These are phyloP conservation scores for Mycena sp. DNA, from an alignment of 1,284 basidiomycete genomes.

Conservation along the genomic window DNA sequence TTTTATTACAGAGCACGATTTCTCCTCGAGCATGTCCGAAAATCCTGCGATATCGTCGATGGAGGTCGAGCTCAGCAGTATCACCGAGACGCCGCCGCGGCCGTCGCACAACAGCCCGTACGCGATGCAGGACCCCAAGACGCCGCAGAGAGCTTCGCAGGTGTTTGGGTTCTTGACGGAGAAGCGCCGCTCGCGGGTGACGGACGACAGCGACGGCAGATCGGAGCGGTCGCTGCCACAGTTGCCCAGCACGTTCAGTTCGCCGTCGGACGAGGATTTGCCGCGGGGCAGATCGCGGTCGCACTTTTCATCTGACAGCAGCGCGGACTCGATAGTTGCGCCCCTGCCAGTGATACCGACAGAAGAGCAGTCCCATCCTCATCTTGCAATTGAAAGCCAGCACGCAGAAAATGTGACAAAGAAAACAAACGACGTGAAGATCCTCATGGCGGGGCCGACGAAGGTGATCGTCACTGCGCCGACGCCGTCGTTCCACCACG, in stretches of 20 bases:
- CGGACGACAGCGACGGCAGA: conserved; percentile 39
- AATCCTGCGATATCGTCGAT: conserved; percentile 72
- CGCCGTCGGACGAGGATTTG: conserved; percentile 39
- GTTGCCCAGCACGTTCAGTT: conserved; percentile 48
- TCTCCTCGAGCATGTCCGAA: conserved; percentile 54
- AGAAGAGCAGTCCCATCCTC: conserved; percentile 4
- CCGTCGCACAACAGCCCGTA: conserved; percentile 44
- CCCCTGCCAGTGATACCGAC: conserved; percentile 17
- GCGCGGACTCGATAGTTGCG: conserved; percentile 37
- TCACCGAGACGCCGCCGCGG: conserved; percentile 49
- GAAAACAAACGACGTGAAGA: conserved; percentile 43
- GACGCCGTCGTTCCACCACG: conserved; percentile 49
- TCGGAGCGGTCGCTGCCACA: conserved; percentile 50
- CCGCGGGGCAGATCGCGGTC: conserved; percentile 33
- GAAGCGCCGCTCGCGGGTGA: conserved; percentile 42
- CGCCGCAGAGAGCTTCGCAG: conserved; percentile 71
- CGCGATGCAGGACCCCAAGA: conserved; percentile 48
- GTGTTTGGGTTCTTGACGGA: conserved; percentile 73
- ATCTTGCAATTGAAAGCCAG: background rate
- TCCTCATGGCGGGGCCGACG: conserved; percentile 54
- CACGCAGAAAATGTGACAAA: background rate
- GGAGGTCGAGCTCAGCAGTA: conserved; percentile 72
- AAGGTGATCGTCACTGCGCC: conserved; percentile 60
- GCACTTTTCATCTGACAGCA: conserved; percentile 44
- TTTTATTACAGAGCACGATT: conserved; percentile 56